Evolutionary conservation across 805 yeast species (phyloP), one percentile per base, ranked within the genome.

Genomic region (Candida silvicultrix): DNA sequence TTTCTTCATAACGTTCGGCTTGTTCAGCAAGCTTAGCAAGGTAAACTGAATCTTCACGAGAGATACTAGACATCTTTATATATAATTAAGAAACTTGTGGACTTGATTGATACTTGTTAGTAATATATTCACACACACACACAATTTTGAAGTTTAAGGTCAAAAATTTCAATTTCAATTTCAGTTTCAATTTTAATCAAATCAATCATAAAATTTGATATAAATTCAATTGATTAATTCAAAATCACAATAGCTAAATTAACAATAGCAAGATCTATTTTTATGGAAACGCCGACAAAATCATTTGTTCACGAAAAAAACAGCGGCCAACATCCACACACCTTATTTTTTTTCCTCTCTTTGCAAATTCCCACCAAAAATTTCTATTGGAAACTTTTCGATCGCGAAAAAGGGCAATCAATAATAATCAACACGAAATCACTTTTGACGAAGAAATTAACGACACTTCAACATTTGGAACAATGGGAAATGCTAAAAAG

Each of bases 1-100:
- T 89, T 76, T 92, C 98, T 76, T 94, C 98, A 70, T 90, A 94
- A 74, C 98, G 95, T 77, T 94, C 99, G 65, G 98, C 97, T 77
- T 92, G 97, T 75, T 92, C 98, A 65, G 97, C 97, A 68, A 94
- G 83, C 69, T 94, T 92, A 70, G 98, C 98, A 66, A 94, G 82
- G 74, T 90, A 92, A 62, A 94, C 96, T 65, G 95, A 88, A 75
- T 94, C 96, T 83, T 94, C 98, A 78, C 97, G 95, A 65, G 92
- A 78, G 69, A 79, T 75, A 61, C 31, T 28, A 28, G 90, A 77
- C 89, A 83, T 82, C 64, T 59, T 60, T 47, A 37, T 18, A 25
- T 43, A 10, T 37, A 14, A 43, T 42, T 10, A 10, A 34, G n/a
- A n/a, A 34, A 16, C 5, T 14, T 31, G 7, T 3, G 36, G 19